Conservation (phyloP, 148 eudicot genomes). For the Drosera capensis region DNA sequence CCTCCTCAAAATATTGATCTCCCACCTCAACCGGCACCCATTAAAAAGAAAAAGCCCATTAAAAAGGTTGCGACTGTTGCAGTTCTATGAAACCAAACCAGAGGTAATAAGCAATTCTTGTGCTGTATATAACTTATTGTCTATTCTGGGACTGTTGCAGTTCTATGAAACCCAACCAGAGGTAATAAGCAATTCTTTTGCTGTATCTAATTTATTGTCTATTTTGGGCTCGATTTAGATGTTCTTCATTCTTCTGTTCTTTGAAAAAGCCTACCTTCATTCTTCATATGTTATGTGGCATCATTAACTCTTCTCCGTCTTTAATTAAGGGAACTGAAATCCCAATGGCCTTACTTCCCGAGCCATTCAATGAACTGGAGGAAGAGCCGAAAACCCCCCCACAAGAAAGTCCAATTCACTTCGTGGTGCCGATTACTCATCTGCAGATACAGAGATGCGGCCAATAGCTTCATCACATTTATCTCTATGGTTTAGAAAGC, state of each 20-base stretch:
- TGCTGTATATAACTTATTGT: no score
- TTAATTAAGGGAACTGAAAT: conserved; percentile 72
- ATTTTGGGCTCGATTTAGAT: no score
- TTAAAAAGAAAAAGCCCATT: conserved; percentile 84
- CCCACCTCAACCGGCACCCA: conserved; percentile 58
- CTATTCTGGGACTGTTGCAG: no score
- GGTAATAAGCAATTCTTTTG: no score
- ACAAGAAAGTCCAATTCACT: conserved; percentile 7
- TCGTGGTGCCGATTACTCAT: neutral
- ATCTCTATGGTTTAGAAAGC: conserved; percentile 33
- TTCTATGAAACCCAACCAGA: no score
- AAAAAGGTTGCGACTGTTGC: conserved; percentile 22
- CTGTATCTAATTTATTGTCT: no score
- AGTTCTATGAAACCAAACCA: conserved; percentile 37
- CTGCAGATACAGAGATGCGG: conserved; percentile 2
- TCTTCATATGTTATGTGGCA: no score
- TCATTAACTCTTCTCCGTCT: conserved; percentile 5
- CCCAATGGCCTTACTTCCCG: conserved; percentile 58
- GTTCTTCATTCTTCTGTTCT: no score
- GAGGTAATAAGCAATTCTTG: conserved; percentile 38
- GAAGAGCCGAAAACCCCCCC: conserved; percentile 6
- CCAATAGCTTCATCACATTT: conserved; percentile 39
- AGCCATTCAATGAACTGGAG: conserved; percentile 37
- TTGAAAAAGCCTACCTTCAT: no score
- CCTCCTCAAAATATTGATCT: conserved; percentile 75